phyloP scores from a whole-genome alignment of 2,329 filamentous ascomycete genomes.

The Drechslerella dactyloides region DNA sequence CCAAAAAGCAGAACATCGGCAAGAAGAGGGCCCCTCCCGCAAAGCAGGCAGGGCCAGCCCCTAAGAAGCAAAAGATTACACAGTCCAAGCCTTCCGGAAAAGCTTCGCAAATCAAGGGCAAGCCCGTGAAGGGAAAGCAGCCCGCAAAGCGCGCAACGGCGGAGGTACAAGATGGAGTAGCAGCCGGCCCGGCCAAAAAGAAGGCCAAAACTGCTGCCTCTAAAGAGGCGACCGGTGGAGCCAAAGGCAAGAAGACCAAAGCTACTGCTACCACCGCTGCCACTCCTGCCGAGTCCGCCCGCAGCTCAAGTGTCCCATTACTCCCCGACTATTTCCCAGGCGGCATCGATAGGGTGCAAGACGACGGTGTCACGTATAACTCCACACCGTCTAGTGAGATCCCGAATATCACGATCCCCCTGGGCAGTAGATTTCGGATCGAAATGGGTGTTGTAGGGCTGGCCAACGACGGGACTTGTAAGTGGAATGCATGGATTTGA shows the following conservation, averaged over 20 bases:
- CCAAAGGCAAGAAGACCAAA: neutral
- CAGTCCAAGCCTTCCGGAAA: neutral
- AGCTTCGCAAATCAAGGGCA: neutral
- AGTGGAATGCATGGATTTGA: neutral
- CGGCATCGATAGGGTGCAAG: conserved; percentile 6
- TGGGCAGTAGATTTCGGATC: conserved; percentile 25
- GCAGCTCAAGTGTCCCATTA: neutral
- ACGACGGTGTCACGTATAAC: conserved; percentile 16
- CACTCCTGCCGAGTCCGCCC: neutral
- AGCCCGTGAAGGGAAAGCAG: conserved; percentile 2
- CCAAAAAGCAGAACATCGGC: neutral
- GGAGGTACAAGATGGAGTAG: conserved; percentile 8
- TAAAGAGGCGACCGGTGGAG: neutral
- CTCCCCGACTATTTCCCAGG: conserved; percentile 19
- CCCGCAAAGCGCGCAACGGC: conserved; percentile 6
- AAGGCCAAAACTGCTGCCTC: neutral
- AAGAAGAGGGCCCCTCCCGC: conserved; percentile 10
- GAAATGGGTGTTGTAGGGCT: conserved; percentile 13
- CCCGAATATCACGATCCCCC: conserved; percentile 28
- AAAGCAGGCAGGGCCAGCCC: neutral
- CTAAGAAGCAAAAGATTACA: conserved; percentile 8
- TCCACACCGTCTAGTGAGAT: conserved; percentile 11
- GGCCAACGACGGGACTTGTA: conserved; percentile 12
- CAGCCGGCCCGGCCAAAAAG: conserved; percentile 1
- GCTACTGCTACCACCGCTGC: neutral